These are phyloP conservation scores for Boletus patriciae DNA, from an alignment of 768 basidiomycete genomes.

Conservation along the genomic window DNA sequence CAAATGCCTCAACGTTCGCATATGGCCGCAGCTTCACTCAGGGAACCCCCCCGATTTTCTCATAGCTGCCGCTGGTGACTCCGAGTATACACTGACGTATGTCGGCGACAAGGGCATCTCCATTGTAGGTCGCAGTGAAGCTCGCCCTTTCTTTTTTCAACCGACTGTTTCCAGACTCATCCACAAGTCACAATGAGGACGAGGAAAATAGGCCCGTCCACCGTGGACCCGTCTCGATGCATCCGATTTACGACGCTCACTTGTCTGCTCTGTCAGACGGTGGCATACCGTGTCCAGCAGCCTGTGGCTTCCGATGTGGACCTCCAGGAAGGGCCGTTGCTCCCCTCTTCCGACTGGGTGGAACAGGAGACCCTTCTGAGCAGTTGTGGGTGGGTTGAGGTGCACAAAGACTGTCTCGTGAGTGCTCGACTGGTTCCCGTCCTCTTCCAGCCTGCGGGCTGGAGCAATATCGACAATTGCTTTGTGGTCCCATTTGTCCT, in stretches of 20 bases:
- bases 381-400: constrained; percentile 70
- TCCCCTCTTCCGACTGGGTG: constrained; percentile 75
- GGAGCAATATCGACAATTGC: background rate
- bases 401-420: constrained; percentile 65
- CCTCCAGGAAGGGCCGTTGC: constrained; percentile 58
- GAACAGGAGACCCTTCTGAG: constrained; percentile 72
- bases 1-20: constrained; percentile 69
- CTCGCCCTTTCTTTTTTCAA: background rate
- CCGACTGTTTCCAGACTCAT: constrained; percentile 48
- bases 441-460: background rate
- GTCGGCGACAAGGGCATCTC: constrained; percentile 67
- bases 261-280: constrained; percentile 65
- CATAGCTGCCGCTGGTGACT: constrained; percentile 24
- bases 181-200: constrained; percentile 69
- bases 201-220: constrained; percentile 45
- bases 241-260: constrained; percentile 63
- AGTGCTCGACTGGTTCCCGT: constrained; percentile 34
- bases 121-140: constrained; percentile 49
- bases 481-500: constrained; percentile 1
- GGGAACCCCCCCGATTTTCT: constrained; percentile 38
- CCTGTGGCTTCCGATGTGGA: constrained; percentile 56
- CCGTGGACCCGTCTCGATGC: constrained; percentile 47
- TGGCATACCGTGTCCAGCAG: constrained; percentile 70
- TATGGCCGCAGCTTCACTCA: constrained; percentile 38
- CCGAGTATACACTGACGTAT: constrained; percentile 53